These are phyloP conservation scores for Globisporangium abappressorium DNA, from an alignment of 352 stramenopile species.

Conservation along the genomic window DNA sequence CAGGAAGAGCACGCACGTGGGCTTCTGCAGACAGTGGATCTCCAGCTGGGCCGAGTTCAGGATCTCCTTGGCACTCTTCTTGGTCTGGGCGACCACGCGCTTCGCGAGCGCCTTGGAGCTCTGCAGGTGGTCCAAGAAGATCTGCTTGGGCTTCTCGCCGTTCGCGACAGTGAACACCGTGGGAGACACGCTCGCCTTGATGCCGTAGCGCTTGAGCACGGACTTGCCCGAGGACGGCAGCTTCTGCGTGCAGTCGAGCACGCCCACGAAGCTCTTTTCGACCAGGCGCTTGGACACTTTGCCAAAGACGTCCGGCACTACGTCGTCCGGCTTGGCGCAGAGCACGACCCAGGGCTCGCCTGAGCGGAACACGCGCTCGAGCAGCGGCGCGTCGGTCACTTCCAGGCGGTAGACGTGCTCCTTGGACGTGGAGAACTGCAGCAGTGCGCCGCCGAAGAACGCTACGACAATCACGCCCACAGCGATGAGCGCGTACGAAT, in stretches of 20 bases:
- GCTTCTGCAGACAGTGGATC: conserved; percentile 57
- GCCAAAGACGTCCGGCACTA: conserved; percentile 69
- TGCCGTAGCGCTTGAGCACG: conserved; percentile 55
- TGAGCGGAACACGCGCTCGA: conserved; percentile 73
- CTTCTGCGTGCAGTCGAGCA: conserved; percentile 72
- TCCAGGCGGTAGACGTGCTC: conserved; percentile 68
- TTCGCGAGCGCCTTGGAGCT: conserved; percentile 55
- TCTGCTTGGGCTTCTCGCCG: conserved; percentile 65
- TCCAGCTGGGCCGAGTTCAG: conserved; percentile 69
- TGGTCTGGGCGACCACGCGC: conserved; percentile 48
- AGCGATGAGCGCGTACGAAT: conserved; percentile 56
- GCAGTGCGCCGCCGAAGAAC: conserved; percentile 57
- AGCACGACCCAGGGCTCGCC: conserved; percentile 83
- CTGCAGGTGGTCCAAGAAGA: conserved; percentile 70
- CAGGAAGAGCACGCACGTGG: conserved; percentile 64
- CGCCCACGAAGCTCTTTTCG: conserved; percentile 56
- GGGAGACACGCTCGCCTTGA: conserved; percentile 55
- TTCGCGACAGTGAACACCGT: conserved; percentile 83
- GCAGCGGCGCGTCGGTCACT: conserved; percentile 43
- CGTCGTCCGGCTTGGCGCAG: conserved; percentile 61
- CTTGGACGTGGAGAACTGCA: conserved; percentile 63
- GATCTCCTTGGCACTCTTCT: conserved; percentile 54
- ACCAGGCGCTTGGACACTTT: conserved; percentile 56
- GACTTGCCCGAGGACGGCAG: conserved; percentile 51
- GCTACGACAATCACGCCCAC: conserved; percentile 50